Percentiles rank a stretch among this genome's conserved stretches.
These are phyloP conservation scores for Citeromyces matritensis DNA, from an alignment of 805 yeast genomes.

Conservation along the genomic window DNA sequence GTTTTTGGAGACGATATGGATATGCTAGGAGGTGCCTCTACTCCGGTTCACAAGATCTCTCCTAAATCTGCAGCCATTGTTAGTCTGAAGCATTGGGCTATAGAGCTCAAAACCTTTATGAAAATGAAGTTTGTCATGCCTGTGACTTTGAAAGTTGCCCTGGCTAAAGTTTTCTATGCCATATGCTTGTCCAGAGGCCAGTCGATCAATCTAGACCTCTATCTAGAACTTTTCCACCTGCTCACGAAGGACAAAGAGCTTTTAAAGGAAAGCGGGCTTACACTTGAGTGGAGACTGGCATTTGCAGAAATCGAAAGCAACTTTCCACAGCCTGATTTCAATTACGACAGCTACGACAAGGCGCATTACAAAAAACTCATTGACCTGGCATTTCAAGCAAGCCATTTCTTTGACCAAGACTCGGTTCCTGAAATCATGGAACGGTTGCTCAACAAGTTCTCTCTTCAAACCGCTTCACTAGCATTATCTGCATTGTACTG, in stretches of 20 bases:
- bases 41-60: constrained; percentile 43
- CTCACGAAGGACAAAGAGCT: constrained; percentile 34
- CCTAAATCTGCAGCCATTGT: constrained; percentile 62
- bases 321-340: constrained; percentile 29
- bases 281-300: constrained; percentile 35
- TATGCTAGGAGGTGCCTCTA: constrained; percentile 15
- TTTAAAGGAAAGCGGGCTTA: constrained; percentile 22
- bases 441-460: constrained; percentile 31
- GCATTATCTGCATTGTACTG: constrained; percentile 37
- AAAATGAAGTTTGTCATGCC: constrained; percentile 76
- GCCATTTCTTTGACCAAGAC: constrained; percentile 33
- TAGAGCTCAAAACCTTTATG: constrained; percentile 67
- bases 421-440: constrained; percentile 36
- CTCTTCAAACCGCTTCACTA: constrained; percentile 35
- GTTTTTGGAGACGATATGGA: constrained; percentile 22
- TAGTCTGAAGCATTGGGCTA: constrained; percentile 73
- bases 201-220: constrained; percentile 39
- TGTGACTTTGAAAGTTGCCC: constrained; percentile 34
- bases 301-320: constrained; percentile 18
- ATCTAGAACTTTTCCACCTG: constrained; percentile 42
- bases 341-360: constrained; percentile 32
- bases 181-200: constrained; percentile 66
- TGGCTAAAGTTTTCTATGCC: constrained; percentile 59
- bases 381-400: constrained; percentile 36
- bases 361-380: constrained; percentile 30